These are phyloP conservation scores for Pachyrhizus erosus DNA, from an alignment of 306 rosid species.

Conservation along the genomic window DNA sequence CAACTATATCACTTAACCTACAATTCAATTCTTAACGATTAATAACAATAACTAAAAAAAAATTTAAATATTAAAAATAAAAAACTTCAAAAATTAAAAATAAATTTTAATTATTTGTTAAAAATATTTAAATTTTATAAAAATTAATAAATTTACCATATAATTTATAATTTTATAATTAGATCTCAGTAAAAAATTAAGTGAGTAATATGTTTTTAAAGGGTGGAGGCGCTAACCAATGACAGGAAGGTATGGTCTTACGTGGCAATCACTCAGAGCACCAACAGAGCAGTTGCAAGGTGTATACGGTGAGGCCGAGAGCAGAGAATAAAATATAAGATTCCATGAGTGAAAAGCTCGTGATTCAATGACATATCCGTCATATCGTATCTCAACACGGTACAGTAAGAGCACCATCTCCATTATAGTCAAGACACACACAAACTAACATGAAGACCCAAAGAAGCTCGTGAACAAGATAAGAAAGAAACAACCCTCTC, in stretches of 20 bases:
- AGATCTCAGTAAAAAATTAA: too few relatives aligned
- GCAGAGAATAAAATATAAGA: not conserved
- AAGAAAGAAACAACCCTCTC: not conserved
- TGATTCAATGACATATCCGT: slow-evolving; percentile 39
- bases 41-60: too few relatives aligned
- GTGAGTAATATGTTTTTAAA: too few relatives aligned
- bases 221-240: too few relatives aligned
- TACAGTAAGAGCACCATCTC: not conserved
- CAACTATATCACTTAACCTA: too few relatives aligned
- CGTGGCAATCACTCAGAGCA: not conserved
- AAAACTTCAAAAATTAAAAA: too few relatives aligned
- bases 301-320: not conserved
- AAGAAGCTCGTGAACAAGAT: slow-evolving; percentile 31
- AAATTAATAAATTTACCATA: too few relatives aligned
- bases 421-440: slow-evolving; percentile 8
- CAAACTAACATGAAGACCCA: not conserved
- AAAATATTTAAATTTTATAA: too few relatives aligned
- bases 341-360: slow-evolving; percentile 36
- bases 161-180: too few relatives aligned
- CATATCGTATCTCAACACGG: slow-evolving; percentile 14
- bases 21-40: too few relatives aligned
- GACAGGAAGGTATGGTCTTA: not conserved
- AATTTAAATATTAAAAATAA: too few relatives aligned
- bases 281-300: not conserved
- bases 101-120: too few relatives aligned